These are phyloP conservation scores for Dalbergia oliveri DNA, from an alignment of 306 rosid species.

Conservation along the genomic window DNA sequence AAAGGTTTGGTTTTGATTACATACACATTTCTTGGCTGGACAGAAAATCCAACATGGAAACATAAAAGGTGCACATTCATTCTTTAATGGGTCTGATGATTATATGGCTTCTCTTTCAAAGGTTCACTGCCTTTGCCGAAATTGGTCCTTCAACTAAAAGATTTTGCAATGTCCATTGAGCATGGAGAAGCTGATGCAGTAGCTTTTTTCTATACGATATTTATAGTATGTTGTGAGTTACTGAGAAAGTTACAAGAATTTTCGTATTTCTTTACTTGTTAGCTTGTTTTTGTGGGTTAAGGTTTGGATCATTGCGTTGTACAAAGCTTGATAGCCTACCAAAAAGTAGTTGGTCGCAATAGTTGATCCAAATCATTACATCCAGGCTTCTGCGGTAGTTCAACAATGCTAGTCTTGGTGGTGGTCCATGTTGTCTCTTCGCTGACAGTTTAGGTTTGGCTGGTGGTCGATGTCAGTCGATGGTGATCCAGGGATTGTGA, in stretches of 20 bases:
- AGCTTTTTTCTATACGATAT: conserved; percentile 18
- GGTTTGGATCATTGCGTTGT: too few species aligned
- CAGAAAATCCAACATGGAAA: conserved; percentile 15
- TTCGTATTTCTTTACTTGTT: background rate
- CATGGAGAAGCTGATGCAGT: conserved; percentile 21
- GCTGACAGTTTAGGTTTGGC: too few species aligned
- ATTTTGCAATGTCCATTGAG: background rate
- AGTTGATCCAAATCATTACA: background rate
- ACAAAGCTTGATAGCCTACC: too few species aligned
- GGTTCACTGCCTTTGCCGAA: conserved; percentile 87
- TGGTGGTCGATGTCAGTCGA: too few species aligned
- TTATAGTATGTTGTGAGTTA: background rate
- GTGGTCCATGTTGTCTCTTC: too few species aligned
- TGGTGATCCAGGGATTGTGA: too few species aligned
- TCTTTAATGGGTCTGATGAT: conserved; percentile 74
- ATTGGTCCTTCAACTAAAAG: conserved; percentile 61
- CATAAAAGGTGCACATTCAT: conserved; percentile 36
- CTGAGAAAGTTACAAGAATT: conserved; percentile 26
- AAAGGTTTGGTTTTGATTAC: conserved; percentile 62
- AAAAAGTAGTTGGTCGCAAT: background rate
- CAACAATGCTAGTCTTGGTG: too few species aligned
- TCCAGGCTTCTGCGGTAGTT: too few species aligned
- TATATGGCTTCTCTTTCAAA: conserved; percentile 89
- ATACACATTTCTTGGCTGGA: conserved; percentile 9
- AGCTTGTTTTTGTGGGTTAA: background rate